Conservation (phyloP, 139 green algal species). For the Penium margaritaceum region DNA sequence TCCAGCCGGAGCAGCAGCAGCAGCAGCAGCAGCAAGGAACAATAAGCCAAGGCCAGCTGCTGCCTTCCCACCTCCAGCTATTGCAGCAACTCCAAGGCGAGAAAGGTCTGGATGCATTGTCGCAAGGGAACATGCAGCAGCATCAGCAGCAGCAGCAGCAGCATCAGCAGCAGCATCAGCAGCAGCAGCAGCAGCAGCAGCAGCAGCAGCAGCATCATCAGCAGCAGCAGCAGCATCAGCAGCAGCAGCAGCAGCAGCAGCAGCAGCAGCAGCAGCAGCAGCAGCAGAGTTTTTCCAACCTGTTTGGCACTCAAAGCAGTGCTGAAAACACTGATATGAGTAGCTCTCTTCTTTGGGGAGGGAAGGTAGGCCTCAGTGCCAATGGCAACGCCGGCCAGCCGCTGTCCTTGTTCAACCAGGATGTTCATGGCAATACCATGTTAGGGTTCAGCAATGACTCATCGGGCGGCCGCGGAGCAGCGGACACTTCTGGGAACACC, state of each 20-base stretch:
- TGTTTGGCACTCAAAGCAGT: not conserved
- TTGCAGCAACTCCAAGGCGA: not conserved
- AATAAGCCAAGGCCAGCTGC: not conserved
- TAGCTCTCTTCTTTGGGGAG: no score
- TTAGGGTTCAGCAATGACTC: not conserved
- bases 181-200: not conserved
- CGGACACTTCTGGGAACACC: no score
- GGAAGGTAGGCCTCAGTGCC: no score
- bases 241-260: not conserved
- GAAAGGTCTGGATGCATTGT: not conserved
- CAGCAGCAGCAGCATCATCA: not conserved
- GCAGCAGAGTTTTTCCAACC: conserved; percentile 1
- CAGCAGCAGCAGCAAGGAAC: not conserved
- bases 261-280: conserved; percentile 10
- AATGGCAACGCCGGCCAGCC: not conserved
- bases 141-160: no score
- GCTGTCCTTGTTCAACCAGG: not conserved
- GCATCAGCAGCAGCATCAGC: no score
- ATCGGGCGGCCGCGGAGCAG: not conserved
- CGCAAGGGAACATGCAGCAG: not conserved
- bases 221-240: not conserved
- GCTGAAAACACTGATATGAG: conserved; percentile 2
- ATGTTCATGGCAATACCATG: not conserved
- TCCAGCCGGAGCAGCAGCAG: no score
- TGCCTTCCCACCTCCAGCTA: not conserved